Percentiles rank a stretch among this genome's conserved stretches.
phyloP scores from a whole-genome alignment of 2,329 filamentous ascomycete genomes.

The Tetracladium maxilliforme region DNA sequence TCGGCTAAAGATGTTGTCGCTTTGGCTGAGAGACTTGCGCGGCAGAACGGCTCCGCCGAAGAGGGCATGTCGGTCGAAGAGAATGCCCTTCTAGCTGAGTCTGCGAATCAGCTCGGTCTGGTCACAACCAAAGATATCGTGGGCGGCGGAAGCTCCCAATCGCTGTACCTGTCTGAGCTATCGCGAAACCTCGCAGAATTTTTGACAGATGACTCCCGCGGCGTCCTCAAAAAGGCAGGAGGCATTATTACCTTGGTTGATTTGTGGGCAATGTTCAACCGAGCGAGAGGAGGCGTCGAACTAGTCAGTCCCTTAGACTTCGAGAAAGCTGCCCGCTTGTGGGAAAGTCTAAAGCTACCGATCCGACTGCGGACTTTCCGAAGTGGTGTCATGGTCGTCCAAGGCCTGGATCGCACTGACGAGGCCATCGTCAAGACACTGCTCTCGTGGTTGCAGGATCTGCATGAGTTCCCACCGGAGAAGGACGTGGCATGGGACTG shows the following conservation, averaged over 20 bases:
- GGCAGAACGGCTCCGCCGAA: conserved; percentile 41
- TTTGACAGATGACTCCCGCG: conserved; percentile 69
- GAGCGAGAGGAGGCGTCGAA: conserved; percentile 83
- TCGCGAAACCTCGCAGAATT: conserved; percentile 79
- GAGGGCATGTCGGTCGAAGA: conserved; percentile 53
- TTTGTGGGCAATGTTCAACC: conserved; percentile 89
- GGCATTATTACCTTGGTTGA: conserved; percentile 85
- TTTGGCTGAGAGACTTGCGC: conserved; percentile 75
- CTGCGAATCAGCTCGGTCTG: conserved; percentile 69
- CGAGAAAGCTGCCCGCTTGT: conserved; percentile 73
- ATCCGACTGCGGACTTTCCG: conserved; percentile 80
- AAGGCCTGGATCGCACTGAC: conserved; percentile 76
- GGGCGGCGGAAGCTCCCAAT: conserved; percentile 60
- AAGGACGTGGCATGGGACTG: conserved; percentile 62
- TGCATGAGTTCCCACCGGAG: conserved; percentile 51
- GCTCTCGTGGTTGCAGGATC: conserved; percentile 60
- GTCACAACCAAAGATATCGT: conserved; percentile 95
- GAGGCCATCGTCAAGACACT: conserved; percentile 74
- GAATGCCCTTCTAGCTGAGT: conserved; percentile 63
- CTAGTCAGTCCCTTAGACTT: conserved; percentile 86
- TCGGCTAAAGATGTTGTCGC: conserved; percentile 94
- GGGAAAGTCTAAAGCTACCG: conserved; percentile 77
- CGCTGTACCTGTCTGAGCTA: conserved; percentile 78
- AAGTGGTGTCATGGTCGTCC: conserved; percentile 87
- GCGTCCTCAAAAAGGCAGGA: conserved; percentile 63